Base-by-base conservation (phyloP, 1,284 basidiomycete genomes). In the Tylopilus orsonianus region DNA sequence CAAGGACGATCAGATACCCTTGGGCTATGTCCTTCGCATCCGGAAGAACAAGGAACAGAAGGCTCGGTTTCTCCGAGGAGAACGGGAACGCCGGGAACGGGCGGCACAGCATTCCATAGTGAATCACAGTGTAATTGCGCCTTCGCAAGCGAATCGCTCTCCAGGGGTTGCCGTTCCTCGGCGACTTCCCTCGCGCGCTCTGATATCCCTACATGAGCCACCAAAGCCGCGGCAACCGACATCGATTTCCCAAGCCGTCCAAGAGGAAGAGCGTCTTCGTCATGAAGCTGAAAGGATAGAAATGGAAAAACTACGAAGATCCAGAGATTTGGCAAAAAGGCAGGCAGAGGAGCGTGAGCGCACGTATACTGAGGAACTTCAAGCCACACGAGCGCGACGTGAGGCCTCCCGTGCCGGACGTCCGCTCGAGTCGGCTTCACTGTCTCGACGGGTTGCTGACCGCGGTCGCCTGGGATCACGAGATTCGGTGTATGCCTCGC, bases 1-100 rank as follows among this genome's bases (percentile, higher is more conserved):
- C 53, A 84, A 80, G 56, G 82, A 85, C 24, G 85, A 87, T 56
- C 71, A 72, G 41, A 72, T 87, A 55, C 87, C 87, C 0, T 70
- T 87, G 32, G 80, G 78, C 19, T 81, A 88, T 60, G 75, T 83
- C 30, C 68, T 85, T 58, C 81, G 85, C 41, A 75, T 78, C 60
- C 82, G 80, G 69, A 82, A 84, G 70, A 80, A 80, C 56, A 79
- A 81, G 41, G 84, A 85, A 63, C 79, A 85, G 66, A 87, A 87
- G 68, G 80, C 78, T 38, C 75, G 68, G 27, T 88, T 89, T 58
- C 70, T 89, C 55, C 76, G 73, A 44, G 75, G 76, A 59, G 79
- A 88, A 60, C 75, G 75, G 48, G 73, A 78, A 49, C 73, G 72
- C 40, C 75, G 83, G 16, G 69, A 69, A 40, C 67, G 67, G 39